Conservation (phyloP, 2,329 filamentous ascomycete genomes). For the Pyricularia grisea region DNA sequence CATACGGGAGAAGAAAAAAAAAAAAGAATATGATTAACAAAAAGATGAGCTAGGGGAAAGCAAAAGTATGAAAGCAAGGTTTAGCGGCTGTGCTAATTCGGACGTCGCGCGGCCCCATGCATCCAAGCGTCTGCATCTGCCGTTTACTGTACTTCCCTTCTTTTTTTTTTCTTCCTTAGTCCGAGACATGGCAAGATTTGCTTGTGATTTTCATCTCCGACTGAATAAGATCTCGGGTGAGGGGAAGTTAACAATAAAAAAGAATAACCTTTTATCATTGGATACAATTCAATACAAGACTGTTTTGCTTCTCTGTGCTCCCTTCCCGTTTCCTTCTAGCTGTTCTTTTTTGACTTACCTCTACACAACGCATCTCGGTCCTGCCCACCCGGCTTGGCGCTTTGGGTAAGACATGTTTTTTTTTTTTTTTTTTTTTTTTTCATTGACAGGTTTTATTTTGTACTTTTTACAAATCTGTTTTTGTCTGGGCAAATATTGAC, state of each 20-base stretch:
- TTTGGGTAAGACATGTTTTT: not conserved
- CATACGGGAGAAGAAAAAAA: no score
- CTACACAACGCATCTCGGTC: not conserved
- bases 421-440: not conserved
- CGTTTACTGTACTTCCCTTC: not conserved
- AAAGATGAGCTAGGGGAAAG: no score
- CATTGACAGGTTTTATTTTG: not conserved
- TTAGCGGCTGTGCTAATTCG: not conserved
- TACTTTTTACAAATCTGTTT: not conserved
- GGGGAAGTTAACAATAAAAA: not conserved
- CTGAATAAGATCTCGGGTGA: not conserved
- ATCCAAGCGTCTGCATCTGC: not conserved
- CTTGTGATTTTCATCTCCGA: not conserved
- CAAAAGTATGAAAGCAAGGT: not conserved
- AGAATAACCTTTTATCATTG: not conserved
- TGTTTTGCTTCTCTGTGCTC: not conserved
- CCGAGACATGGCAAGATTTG: not conserved
- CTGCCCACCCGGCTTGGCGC: not conserved
- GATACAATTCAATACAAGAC: not conserved
- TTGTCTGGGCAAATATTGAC: not conserved
- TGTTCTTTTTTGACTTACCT: not conserved
- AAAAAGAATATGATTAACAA: not conserved
- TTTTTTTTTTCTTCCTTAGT: not conserved
- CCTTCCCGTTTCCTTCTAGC: not conserved
- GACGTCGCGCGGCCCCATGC: not conserved